Evolutionary conservation across 306 rosid species (phyloP), one percentile per base, ranked within the genome.

Genomic region (Cicer cuneatum): DNA sequence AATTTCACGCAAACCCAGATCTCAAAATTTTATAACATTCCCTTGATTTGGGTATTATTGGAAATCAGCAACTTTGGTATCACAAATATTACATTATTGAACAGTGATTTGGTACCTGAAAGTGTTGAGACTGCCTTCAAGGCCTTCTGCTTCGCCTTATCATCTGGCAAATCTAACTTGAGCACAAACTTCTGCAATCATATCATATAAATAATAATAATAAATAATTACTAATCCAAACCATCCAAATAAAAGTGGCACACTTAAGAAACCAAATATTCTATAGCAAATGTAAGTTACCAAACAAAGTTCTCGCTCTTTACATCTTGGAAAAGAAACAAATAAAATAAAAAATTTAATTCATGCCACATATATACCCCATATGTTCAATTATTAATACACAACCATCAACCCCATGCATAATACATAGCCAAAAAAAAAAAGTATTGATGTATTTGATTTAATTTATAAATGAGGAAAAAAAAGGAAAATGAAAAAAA

Each of bases 111-210:
- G 35, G 60, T 75, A 92, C 99, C 99, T 79, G 96, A 80, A 83
- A 94, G 95, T 76, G 93, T 72, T 51, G 99, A 90, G 10, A 92
- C 90, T 1, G 90, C 87, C 83, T 84, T 94, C 87, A 94, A 61
- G 68, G 99, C 99, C 87, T 90, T 94, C 81, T 92, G 97, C 76
- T 94, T 94, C 60, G 93, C 95, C 80, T 74, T 88, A 84, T 78
- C 92, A 82, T 92, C 96, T 13, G 75, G 86, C 82, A 94, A 84
- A 79, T 87, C 96, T 80, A 94, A 76, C 78, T 83, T 89, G 77
- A 94, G 81, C 35, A 94, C 87, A 66, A 87, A 51, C 72, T 94
- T 94, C 99, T 92, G 93, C 73, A 72, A 75, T 4, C 40, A 78
- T 43, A 79, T 18, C 83, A 78, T 7, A 59, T 33, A 29, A 29